phyloP scores from a whole-genome alignment of 169 alveolate genomes.

The Cryptosporidium parvum region DNA sequence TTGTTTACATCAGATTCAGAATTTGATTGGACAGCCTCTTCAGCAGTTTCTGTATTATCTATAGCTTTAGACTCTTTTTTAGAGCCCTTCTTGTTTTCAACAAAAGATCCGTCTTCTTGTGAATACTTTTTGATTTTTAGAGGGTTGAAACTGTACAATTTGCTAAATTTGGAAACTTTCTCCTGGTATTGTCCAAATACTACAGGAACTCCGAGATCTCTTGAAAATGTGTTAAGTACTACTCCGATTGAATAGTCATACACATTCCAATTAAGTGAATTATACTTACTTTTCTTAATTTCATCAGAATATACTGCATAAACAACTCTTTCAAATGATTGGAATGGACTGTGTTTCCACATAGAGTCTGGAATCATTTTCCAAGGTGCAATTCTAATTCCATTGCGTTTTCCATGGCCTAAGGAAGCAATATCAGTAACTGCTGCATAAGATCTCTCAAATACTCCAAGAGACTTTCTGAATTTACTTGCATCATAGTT shows the following conservation, averaged over 20 bases:
- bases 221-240: slow-evolving; percentile 51
- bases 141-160: slow-evolving; percentile 30
- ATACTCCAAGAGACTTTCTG: slow-evolving; percentile 42
- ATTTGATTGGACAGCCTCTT: neutral
- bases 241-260: slow-evolving; percentile 55
- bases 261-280: slow-evolving; percentile 50
- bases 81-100: neutral
- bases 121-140: slow-evolving; percentile 15
- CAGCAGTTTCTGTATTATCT: neutral
- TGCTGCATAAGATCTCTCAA: slow-evolving; percentile 58
- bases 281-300: slow-evolving; percentile 37
- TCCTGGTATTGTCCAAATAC: slow-evolving; percentile 62
- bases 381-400: slow-evolving; percentile 65
- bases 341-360: slow-evolving; percentile 69
- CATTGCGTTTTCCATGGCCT: slow-evolving; percentile 59
- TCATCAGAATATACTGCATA: slow-evolving; percentile 53
- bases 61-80: neutral
- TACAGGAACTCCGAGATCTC: slow-evolving; percentile 16
- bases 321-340: slow-evolving; percentile 64
- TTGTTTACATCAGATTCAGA: neutral
- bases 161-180: slow-evolving; percentile 14
- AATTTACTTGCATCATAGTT: slow-evolving; percentile 38
- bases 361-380: slow-evolving; percentile 61
- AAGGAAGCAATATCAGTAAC: slow-evolving; percentile 69
- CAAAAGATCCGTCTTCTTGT: slow-evolving; percentile 1